Evolutionary conservation across 2,329 filamentous ascomycete genomes (phyloP).

Genomic region (Xylariaceae sp.): DNA sequence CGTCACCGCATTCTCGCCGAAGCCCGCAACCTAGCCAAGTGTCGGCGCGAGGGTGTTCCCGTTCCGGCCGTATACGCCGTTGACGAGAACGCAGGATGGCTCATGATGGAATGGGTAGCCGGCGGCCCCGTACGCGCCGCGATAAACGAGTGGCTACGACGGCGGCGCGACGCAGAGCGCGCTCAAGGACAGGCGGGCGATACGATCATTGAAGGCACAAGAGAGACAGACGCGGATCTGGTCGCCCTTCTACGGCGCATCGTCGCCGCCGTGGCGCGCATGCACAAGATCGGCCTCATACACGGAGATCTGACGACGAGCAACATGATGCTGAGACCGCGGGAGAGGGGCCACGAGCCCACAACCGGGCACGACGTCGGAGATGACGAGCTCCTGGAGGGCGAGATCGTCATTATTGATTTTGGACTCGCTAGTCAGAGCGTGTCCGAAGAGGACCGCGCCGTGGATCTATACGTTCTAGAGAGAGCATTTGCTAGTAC

Average conservation of each 20-base stretch:
- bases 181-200: slow-evolving; percentile 27
- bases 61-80: slow-evolving; percentile 78
- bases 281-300: slow-evolving; percentile 83
- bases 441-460: slow-evolving; percentile 82
- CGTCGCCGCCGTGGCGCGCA: slow-evolving; percentile 63
- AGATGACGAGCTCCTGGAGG: slow-evolving; percentile 43
- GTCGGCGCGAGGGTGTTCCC: slow-evolving; percentile 69
- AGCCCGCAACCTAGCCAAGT: slow-evolving; percentile 76
- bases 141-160: slow-evolving; percentile 64
- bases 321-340: slow-evolving; percentile 78
- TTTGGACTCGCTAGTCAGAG: slow-evolving; percentile 85
- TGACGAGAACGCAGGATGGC: slow-evolving; percentile 62
- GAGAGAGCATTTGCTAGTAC: slow-evolving; percentile 94
- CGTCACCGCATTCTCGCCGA: slow-evolving; percentile 84
- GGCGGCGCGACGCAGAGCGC: slow-evolving; percentile 37
- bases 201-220: slow-evolving; percentile 29
- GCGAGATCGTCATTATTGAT: slow-evolving; percentile 87
- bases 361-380: slow-evolving; percentile 19
- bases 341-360: slow-evolving; percentile 21
- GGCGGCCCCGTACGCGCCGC: slow-evolving; percentile 66
- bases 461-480: slow-evolving; percentile 92
- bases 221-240: slow-evolving; percentile 48
- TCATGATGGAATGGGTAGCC: slow-evolving; percentile 81
- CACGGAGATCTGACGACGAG: slow-evolving; percentile 97
- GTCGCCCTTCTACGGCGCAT: slow-evolving; percentile 64